phyloP scores from a whole-genome alignment of 768 basidiomycete genomes.

The Mycena pura region DNA sequence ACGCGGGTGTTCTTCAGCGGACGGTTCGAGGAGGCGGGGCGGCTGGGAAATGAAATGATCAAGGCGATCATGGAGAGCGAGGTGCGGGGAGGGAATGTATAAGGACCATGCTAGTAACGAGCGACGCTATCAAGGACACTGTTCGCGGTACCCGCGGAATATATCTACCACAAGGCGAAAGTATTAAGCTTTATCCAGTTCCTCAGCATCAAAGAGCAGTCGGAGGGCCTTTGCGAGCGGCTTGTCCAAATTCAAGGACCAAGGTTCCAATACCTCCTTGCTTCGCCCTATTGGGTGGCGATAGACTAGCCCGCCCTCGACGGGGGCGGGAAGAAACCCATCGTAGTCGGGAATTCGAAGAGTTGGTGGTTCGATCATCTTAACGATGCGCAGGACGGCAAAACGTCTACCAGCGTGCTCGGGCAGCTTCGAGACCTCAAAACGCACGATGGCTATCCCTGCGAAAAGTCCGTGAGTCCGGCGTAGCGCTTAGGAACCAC shows the following conservation, averaged over 20 bases:
- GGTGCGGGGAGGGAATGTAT: no score
- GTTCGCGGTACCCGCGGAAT: no score
- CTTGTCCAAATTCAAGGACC: constrained; percentile 1
- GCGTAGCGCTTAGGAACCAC: no score
- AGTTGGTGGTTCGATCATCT: constrained; percentile 14
- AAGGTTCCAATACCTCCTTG: not conserved
- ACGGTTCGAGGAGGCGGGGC: constrained; percentile 85
- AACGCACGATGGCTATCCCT: constrained; percentile 23
- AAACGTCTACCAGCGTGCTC: not conserved
- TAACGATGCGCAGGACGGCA: constrained; percentile 15
- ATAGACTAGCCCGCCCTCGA: constrained; percentile 17
- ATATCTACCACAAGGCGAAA: not conserved
- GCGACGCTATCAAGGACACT: no score
- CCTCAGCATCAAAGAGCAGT: not conserved
- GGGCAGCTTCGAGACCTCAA: constrained; percentile 13
- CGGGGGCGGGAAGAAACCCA: constrained; percentile 14
- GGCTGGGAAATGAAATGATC: constrained; percentile 88
- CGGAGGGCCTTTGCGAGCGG: not conserved
- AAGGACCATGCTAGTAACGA: no score
- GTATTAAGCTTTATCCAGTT: no score
- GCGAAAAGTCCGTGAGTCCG: not conserved
- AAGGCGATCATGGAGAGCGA: constrained; percentile 80
- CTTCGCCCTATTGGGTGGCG: not conserved
- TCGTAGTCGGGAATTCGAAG: constrained; percentile 6
- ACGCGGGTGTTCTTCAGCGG: constrained; percentile 86